Conservation (phyloP, 257 asterid species). For the Euphrasia confusa region DNA sequence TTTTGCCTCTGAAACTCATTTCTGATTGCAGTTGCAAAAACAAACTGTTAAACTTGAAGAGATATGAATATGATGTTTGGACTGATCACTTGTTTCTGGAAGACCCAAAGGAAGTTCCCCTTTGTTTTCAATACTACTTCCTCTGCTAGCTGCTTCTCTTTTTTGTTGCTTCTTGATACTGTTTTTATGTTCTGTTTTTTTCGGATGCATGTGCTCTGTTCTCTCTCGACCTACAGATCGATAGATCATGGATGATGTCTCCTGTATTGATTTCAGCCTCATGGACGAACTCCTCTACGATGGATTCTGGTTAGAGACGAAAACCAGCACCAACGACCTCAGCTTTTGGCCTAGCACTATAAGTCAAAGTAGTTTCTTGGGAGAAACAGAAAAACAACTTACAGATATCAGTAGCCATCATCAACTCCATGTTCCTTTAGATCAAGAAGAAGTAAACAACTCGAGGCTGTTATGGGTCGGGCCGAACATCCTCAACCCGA, state of each 20-base stretch:
- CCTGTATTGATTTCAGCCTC: conserved; percentile 35
- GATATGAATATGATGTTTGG: conserved; percentile 9
- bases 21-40: conserved; percentile 40
- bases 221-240: neutral
- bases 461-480: conserved; percentile 40
- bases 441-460: no score
- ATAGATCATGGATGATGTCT: conserved; percentile 19
- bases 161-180: conserved; percentile 16
- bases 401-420: conserved; percentile 15
- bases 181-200: neutral
- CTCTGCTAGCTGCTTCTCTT: conserved; percentile 21
- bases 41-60: neutral
- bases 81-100: conserved; percentile 40
- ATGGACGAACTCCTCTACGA: conserved; percentile 53
- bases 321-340: conserved; percentile 26
- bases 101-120: conserved; percentile 42
- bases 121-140: conserved; percentile 41
- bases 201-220: no score
- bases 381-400: conserved; percentile 22
- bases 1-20: conserved; percentile 27
- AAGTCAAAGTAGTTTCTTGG: conserved; percentile 13
- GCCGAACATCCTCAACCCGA: conserved; percentile 29
- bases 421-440: neutral
- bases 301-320: conserved; percentile 68
- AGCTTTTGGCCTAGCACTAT: conserved; percentile 21